A percentile compares a stretch with the other conserved stretches of the same genome.
Evolutionary conservation across 768 basidiomycete species (phyloP).

Genomic region (Lactifluus volemus): DNA sequence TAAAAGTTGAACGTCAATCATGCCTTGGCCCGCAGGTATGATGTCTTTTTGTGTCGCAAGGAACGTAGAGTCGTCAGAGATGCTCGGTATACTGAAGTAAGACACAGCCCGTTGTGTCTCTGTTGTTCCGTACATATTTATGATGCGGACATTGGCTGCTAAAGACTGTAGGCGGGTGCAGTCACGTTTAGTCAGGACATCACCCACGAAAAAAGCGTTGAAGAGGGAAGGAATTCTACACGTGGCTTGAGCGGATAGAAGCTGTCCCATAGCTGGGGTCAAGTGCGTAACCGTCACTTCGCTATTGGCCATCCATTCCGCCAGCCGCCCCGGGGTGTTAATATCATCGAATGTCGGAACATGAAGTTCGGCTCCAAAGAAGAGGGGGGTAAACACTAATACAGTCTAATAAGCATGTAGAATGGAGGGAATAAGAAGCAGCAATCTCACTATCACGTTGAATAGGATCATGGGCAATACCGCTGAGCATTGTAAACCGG

Average conservation of each 20-base stretch:
- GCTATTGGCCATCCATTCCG: slow-evolving; percentile 96
- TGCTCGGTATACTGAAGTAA: slow-evolving; percentile 86
- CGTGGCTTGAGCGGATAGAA: slow-evolving; percentile 82
- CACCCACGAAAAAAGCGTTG: slow-evolving; percentile 98
- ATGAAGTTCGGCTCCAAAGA: slow-evolving; percentile 91
- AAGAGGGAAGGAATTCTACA: slow-evolving; percentile 75
- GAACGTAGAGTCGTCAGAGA: slow-evolving; percentile 80
- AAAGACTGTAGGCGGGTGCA: slow-evolving; percentile 90
- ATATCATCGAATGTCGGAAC: slow-evolving; percentile 97
- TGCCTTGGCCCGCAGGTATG: slow-evolving; percentile 95
- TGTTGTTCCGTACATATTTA: slow-evolving; percentile 99
- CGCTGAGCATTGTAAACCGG: slow-evolving; percentile 98
- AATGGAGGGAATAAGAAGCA: background rate
- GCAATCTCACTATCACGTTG: slow-evolving; percentile 86
- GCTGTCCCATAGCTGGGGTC: slow-evolving; percentile 98
- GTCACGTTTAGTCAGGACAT: slow-evolving; percentile 96
- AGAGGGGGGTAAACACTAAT: slow-evolving; percentile 94
- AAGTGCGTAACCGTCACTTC: slow-evolving; percentile 93
- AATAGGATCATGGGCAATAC: slow-evolving; percentile 98
- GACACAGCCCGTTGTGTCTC: slow-evolving; percentile 99
- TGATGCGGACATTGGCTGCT: slow-evolving; percentile 84
- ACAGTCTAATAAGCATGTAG: slow-evolving; percentile 4
- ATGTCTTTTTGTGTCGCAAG: slow-evolving; percentile 92
- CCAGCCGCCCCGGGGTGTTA: slow-evolving; percentile 90
- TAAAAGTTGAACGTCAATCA: slow-evolving; percentile 95